These are phyloP conservation scores for Lactarius sanguifluus DNA, from an alignment of 768 basidiomycete genomes.

Conservation along the genomic window DNA sequence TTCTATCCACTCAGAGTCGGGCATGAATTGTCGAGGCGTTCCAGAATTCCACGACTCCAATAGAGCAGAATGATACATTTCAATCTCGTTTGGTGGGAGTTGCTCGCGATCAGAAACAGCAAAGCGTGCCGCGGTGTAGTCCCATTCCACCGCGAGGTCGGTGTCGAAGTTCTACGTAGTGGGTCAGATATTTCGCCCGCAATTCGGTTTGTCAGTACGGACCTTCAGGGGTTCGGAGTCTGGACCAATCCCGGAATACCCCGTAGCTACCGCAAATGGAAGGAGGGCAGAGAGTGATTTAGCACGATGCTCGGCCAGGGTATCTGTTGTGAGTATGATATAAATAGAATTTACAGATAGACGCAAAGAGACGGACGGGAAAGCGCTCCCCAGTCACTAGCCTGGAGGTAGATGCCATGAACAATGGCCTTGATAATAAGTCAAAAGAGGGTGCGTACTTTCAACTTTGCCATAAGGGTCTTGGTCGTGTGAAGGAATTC, in stretches of 20 bases:
- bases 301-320: slow-evolving; percentile 48
- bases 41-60: slow-evolving; percentile 37
- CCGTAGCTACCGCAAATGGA: slow-evolving; percentile 48
- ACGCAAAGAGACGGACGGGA: slow-evolving; percentile 47
- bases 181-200: not conserved
- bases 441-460: slow-evolving; percentile 38
- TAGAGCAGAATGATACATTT: slow-evolving; percentile 31
- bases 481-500: slow-evolving; percentile 59
- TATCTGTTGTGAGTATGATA: slow-evolving; percentile 43
- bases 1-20: slow-evolving; percentile 46
- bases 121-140: slow-evolving; percentile 41
- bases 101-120: slow-evolving; percentile 32
- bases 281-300: slow-evolving; percentile 41
- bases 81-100: slow-evolving; percentile 30
- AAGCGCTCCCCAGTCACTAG: slow-evolving; percentile 66
- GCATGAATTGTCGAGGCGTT: slow-evolving; percentile 36
- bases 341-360: not conserved
- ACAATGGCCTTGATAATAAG: not conserved
- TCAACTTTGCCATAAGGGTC: slow-evolving; percentile 66
- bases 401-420: slow-evolving; percentile 37
- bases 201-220: not conserved
- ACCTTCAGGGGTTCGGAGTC: slow-evolving; percentile 54
- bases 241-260: slow-evolving; percentile 47
- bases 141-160: slow-evolving; percentile 41
- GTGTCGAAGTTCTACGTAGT: slow-evolving; percentile 51